Conservation (phyloP, 139 green algal genomes). For the Chlorella sp. region DNA sequence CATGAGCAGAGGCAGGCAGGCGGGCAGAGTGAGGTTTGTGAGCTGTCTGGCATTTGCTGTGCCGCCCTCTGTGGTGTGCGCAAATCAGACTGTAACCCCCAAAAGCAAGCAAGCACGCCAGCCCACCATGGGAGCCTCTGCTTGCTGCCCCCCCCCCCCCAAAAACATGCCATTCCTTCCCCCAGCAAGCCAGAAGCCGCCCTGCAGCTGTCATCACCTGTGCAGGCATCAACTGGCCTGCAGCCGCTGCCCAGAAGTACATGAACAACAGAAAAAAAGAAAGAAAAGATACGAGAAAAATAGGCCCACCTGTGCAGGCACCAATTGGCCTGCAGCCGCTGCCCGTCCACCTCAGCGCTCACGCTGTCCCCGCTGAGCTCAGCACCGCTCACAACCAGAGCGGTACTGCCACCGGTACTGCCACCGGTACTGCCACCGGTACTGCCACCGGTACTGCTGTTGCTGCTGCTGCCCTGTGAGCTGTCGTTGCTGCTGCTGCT, state of each 20-base stretch:
- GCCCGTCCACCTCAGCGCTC: constrained; percentile 40
- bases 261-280: no score
- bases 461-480: not conserved
- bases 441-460: not conserved
- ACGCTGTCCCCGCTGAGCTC: constrained; percentile 21
- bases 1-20: not conserved
- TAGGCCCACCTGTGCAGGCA: constrained; percentile 44
- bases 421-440: not conserved
- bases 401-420: not conserved
- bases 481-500: not conserved
- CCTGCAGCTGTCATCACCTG: not conserved
- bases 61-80: not conserved
- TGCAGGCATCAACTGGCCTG: constrained; percentile 35
- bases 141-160: no score
- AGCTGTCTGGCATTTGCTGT: no score
- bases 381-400: not conserved
- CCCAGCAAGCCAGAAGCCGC: not conserved
- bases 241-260: constrained; percentile 32
- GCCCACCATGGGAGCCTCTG: no score
- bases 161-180: no score
- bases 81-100: no score
- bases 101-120: no score
- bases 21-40: no score
- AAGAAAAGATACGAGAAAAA: no score
- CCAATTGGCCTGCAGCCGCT: constrained; percentile 32